Evolutionary conservation across 495 filamentous ascomycete species (phyloP), one percentile per base, ranked within the genome.

Genomic region (Penicillium crystallinum): DNA sequence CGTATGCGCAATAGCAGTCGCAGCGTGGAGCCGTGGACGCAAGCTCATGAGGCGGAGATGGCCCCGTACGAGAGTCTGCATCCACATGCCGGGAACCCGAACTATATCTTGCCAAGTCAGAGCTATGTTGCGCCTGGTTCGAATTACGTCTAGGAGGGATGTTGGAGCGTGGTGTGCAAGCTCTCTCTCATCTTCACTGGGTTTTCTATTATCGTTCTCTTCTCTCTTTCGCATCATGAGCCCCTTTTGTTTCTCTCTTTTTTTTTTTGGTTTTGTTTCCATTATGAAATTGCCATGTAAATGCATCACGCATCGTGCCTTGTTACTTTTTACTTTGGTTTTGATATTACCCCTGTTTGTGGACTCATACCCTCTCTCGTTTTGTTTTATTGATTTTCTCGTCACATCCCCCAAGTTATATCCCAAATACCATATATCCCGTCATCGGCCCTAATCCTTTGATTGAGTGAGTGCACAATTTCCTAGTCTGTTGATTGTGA

Each of bases 1-100:
- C 78, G 86, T 14, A 82, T 89, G 73, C 77, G 85, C 15, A 85
- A 82, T n/a, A 82, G 75, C 15, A 85, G 80, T 64, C 79, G 86
- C 23, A 78, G 80, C 6, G 59, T 65, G 1, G 70, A 73, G 19
- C 55, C 61, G 11, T 69, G 63, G 64, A 50, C 49, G 7, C 44
- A 62, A 18, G 25, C 57, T 23, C 45, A 25, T 18, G 66, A 68
- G 22, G 21, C 43, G 0, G 64, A 68, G 15, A 49, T 59, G 38
- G 45, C 44, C 17, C 70, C 68, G 0, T 69, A 72, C 44, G 70
- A 75, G 41, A 67, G 56, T 23, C 29, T 73, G 30, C 62, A 58
- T 11, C 45, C 54, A 15, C 36, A 55, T 33, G 33, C 11, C 11
- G 27, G 37, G 4, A 41, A 54, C n/a, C 27, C 34, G 15, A 48